Conservation (phyloP, 768 basidiomycete species). For the Hortiboletus campestris region DNA sequence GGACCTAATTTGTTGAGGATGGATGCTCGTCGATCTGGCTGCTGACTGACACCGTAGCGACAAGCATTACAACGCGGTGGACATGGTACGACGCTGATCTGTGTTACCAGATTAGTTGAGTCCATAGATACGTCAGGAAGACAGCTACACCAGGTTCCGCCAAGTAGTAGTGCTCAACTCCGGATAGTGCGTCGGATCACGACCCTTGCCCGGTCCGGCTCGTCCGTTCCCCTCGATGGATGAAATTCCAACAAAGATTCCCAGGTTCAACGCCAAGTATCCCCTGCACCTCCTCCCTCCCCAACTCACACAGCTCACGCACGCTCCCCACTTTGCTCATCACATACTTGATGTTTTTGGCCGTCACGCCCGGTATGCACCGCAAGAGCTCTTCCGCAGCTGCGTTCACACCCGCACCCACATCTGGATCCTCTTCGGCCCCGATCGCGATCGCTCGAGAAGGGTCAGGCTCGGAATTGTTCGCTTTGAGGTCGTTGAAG, state of each 20-base stretch:
- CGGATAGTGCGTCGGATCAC: not conserved
- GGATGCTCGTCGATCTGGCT: no score
- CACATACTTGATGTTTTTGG: constrained; percentile 82
- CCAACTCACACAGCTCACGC: constrained; percentile 68
- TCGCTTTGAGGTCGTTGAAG: constrained; percentile 85
- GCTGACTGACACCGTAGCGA: no score
- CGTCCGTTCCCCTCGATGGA: constrained; percentile 62
- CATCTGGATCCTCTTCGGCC: constrained; percentile 69
- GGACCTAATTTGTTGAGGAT: no score
- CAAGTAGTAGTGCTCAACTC: not conserved
- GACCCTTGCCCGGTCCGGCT: not conserved
- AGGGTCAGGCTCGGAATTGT: constrained; percentile 79
- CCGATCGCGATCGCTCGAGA: constrained; percentile 75
- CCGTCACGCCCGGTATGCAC: constrained; percentile 78
- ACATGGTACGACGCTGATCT: no score
- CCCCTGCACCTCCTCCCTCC: constrained; percentile 58
- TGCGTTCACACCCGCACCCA: constrained; percentile 65
- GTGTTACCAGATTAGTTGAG: no score
- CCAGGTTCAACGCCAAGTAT: constrained; percentile 82
- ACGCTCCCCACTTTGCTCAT: constrained; percentile 80
- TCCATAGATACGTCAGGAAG: no score
- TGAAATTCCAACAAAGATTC: constrained; percentile 75
- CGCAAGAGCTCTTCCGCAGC: constrained; percentile 83
- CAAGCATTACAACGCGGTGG: no score
- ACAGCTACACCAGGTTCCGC: no score